Percentiles rank a stretch among this genome's conserved stretches.
Conservation (phyloP, 2,329 filamentous ascomycete genomes). For the Ophiocordyceps robertsii region DNA sequence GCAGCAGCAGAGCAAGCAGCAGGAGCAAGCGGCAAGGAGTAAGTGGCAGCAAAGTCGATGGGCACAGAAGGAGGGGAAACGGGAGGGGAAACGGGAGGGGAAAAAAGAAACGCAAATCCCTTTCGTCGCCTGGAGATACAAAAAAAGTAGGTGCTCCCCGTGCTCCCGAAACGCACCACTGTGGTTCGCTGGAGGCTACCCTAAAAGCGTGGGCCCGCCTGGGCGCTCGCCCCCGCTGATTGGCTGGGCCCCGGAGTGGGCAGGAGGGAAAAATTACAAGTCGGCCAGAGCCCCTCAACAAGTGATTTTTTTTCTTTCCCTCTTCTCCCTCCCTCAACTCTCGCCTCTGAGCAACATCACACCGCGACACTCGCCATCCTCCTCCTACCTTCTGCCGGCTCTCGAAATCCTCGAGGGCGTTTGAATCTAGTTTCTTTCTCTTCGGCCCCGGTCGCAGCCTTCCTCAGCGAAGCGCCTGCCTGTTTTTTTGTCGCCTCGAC, state of each 20-base stretch:
- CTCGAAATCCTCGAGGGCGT: conserved; percentile 31
- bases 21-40: too few relatives aligned
- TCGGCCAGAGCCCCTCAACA: conserved; percentile 21
- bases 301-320: conserved; percentile 23
- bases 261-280: conserved; percentile 19
- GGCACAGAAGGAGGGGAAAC: too few relatives aligned
- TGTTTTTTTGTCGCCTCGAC: conserved; percentile 16
- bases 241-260: conserved; percentile 5
- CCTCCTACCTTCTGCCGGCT: conserved; percentile 29
- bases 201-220: conserved; percentile 9
- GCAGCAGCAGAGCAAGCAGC: too few relatives aligned
- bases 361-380: conserved; percentile 17
- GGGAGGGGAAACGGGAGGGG: too few relatives aligned
- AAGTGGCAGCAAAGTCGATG: too few relatives aligned
- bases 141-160: neutral
- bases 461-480: conserved; percentile 19
- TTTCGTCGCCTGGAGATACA: neutral
- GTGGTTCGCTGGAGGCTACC: conserved; percentile 6
- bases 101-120: neutral
- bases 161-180: conserved; percentile 1
- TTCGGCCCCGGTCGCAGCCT: conserved; percentile 18
- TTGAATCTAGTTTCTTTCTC: conserved; percentile 28
- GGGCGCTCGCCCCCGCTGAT: conserved; percentile 4
- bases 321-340: conserved; percentile 9
- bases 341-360: conserved; percentile 17